phyloP scores from a whole-genome alignment of 805 yeast genomes.

The Wickerhamomyces rabaulensis region DNA sequence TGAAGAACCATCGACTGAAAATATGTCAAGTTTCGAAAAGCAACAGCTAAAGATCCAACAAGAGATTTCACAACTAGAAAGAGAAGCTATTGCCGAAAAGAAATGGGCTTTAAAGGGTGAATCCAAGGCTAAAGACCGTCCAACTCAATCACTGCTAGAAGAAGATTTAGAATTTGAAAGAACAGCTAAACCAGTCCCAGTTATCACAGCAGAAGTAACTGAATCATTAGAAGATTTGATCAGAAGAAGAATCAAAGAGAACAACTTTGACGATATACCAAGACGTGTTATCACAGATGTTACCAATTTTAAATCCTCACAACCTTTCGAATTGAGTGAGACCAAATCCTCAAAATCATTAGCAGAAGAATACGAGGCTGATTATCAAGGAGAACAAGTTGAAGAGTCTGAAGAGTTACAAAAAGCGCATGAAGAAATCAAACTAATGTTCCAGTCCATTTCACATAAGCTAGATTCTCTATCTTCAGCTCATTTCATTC shows the following conservation, averaged over 20 bases:
- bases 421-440: conserved; percentile 74
- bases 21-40: conserved; percentile 71
- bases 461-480: conserved; percentile 77
- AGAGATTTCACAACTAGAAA: conserved; percentile 76
- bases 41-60: conserved; percentile 73
- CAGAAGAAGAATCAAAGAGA: conserved; percentile 68
- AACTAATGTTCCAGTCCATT: conserved; percentile 54
- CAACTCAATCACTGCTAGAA: conserved; percentile 74
- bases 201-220: conserved; percentile 83
- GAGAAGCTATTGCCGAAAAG: conserved; percentile 84
- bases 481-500: conserved; percentile 92
- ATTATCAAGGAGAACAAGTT: conserved; percentile 49
- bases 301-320: conserved; percentile 51
- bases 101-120: conserved; percentile 96
- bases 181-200: conserved; percentile 93
- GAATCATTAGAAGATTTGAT: conserved; percentile 86
- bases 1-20: conserved; percentile 21
- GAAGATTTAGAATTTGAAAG: conserved; percentile 88
- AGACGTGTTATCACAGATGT: conserved; percentile 65
- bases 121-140: conserved; percentile 74
- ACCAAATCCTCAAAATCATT: conserved; percentile 80
- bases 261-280: conserved; percentile 80
- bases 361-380: conserved; percentile 91
- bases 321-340: conserved; percentile 66
- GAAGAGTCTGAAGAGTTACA: conserved; percentile 54